phyloP scores from a whole-genome alignment of 352 stramenopile species.

The Globisporangium canariense region DNA sequence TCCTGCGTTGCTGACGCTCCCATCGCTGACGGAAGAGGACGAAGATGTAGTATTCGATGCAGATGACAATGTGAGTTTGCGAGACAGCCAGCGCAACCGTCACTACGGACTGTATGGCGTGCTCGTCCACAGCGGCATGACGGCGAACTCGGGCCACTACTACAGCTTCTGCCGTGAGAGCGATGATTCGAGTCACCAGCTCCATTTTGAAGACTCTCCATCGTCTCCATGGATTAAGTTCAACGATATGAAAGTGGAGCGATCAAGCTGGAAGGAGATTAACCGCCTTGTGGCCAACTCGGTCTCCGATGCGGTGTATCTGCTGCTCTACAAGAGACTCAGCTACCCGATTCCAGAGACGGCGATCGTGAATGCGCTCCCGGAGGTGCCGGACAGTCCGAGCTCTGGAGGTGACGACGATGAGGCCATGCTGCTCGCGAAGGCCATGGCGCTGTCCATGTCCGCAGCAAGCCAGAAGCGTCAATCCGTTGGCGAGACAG shows the following conservation, averaged over 20 bases:
- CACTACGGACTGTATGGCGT: slow-evolving; percentile 88
- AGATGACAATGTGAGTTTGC: slow-evolving; percentile 6
- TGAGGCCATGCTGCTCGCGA: slow-evolving; percentile 83
- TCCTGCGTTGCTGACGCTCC: slow-evolving; percentile 61
- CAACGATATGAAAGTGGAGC: slow-evolving; percentile 84
- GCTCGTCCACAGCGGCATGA: slow-evolving; percentile 86
- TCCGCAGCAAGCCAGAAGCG: slow-evolving; percentile 59
- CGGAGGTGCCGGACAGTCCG: slow-evolving; percentile 22
- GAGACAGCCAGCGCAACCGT: slow-evolving; percentile 35
- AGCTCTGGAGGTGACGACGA: slow-evolving; percentile 45
- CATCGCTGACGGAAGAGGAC: slow-evolving; percentile 51
- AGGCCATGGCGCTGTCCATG: slow-evolving; percentile 89
- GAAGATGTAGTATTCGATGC: slow-evolving; percentile 39
- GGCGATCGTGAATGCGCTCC: slow-evolving; percentile 13
- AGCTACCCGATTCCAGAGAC: slow-evolving; percentile 37
- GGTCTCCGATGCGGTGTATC: slow-evolving; percentile 86
- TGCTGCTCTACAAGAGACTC: slow-evolving; percentile 88
- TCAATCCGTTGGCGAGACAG: slow-evolving; percentile 28
- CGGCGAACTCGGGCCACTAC: slow-evolving; percentile 89
- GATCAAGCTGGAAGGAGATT: slow-evolving; percentile 82
- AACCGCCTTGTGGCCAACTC: slow-evolving; percentile 70
- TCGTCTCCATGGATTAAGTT: slow-evolving; percentile 90
- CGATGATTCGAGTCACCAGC: slow-evolving; percentile 56
- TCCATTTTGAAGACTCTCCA: slow-evolving; percentile 78
- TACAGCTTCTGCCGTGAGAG: slow-evolving; percentile 88